Evolutionary conservation across 257 asterid genomes (phyloP), one percentile per base, ranked within the genome.

Genomic region (Leonotis leonurus): DNA sequence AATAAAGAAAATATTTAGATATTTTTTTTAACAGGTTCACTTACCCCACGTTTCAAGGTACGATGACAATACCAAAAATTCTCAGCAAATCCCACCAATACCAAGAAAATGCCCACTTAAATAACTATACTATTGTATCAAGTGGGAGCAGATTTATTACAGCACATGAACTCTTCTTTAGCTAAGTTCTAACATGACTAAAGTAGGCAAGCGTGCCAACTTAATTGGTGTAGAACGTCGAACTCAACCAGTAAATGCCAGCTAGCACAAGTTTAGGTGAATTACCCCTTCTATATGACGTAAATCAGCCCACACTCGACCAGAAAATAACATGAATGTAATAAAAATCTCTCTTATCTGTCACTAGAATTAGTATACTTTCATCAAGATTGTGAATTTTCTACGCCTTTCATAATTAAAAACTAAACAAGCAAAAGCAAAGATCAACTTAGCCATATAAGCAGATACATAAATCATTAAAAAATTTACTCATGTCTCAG

Each of bases 191-290:
- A 22, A 52, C 24, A 45, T 11, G 64, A 70, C 25, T 68, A n/a
- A 59, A 53, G 17, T 68, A 70, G 40, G 44, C 26, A 55, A 45
- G 78, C 70, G 70, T 75, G 74, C 69, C 27, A 51, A 53, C 46
- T 65, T n/a, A n/a, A n/a, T 65, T 58, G 62, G 62, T 43, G 24
- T 33, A 21, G n/a, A 58, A 62, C 54, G 78, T 69, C 75, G 49
- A 73, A 58, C 54, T 62, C 67, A 37, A 54, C n/a, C 51, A 73
- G 68, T 49, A 41, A 39, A 45, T 20, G 51, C 35, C 68, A 61
- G 43, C 53, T 69, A 20, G 72, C 52, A 35, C 10, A 56, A 55
- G 66, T 69, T n/a, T 71, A 63, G 79, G 81, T 71, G 72, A 73
- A 74, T 73, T 71, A 51, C 62, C 33, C 33, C 51, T 66, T 39